Evolutionary conservation across 768 basidiomycete species (phyloP), one percentile per base, ranked within the genome.

Genomic region (Pleurotus sapidus): DNA sequence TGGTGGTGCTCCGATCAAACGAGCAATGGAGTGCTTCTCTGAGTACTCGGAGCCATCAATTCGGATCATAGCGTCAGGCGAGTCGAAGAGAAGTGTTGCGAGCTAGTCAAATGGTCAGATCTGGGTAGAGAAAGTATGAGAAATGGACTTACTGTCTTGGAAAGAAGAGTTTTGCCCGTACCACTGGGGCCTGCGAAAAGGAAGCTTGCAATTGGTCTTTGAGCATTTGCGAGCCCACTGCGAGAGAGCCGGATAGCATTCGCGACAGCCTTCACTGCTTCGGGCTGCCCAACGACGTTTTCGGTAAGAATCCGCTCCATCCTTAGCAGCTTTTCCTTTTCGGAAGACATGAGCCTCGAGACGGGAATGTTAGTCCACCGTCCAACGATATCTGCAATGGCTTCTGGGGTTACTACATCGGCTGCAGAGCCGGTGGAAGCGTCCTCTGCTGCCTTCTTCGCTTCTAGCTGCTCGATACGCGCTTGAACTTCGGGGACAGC

Each of bases 21-120:
- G 73, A 34, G 79, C 77, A 51, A 82, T 80, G 2, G 77, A 78
- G 57, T 82, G 80, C 59, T 81, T 81, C 64, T 93, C 93, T 15
- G 93, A 94, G 72, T 98, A 96, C 67, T 98, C 94, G 17, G 91
- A 91, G 63, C 88, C 92, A 65, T 98, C 95, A 64, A 97, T 84
- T 51, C 93, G 87, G 63, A 95, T 91, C 88, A 96, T 89, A 15
- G 92, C 91, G 62, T 94, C 87, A 7, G 90, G 84, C 6, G 92
- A 93, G 71, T 95, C 92, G 67, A 98, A 98, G 12, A 98, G 77
- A 48, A 95, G 71, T 2, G 83, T 84, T 0, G 96, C 96, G 57
- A 99, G 88, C 89, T 92, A 64, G 45, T 62, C 57, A 60, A 59
- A 56, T 34, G 30, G 48, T 42, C 24, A 11, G 42, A 57, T 20